Evolutionary conservation across 257 asterid genomes (phyloP), one percentile per base, ranked within the genome.

Genomic region (Jasminum sambac): DNA sequence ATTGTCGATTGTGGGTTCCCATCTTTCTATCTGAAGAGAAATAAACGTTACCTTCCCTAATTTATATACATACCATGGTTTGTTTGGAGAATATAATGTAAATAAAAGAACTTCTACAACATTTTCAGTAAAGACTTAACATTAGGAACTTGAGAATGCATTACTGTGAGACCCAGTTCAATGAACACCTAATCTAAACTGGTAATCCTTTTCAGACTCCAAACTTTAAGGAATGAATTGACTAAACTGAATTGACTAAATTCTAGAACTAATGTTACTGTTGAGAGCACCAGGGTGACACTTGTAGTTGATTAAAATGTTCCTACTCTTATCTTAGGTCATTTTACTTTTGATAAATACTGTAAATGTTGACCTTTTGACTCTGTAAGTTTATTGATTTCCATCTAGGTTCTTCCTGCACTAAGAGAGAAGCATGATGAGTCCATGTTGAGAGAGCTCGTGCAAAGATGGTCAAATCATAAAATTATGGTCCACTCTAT

Each of bases 401-500:
- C 60, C 36, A 26, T 59, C 59, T 81, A 88, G 96, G 96, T 85
- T 46, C 74, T 91, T 66, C 95, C 96, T 76, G 84, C 97, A 71
- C 76, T 91, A 60, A 82, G 86, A 77, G 99, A 94, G 80, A 94
- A 89, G 77, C 97, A 91, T 75, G 99, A 90, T 10, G 98, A 91
- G 67, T 95, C 88, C 83, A 86, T 95, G 98, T 67, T 95, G 78
- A 90, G 96, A 75, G 99, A 92, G 82, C 95, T 95, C 5, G 99
- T 95, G 41, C 78, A 85, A 78, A 86, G 99, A 83, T 95, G 99
- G 99, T 77, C 74, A 30, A 95, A 92, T 80, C 99, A 95, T 73
- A 95, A 92, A 80, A 73, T 95, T 85, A 91, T 95, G 99, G 99
- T 95, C 52, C 89, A 96, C 68, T 92, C 98, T 98, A 87, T 95